Percentiles rank a stretch among this genome's conserved stretches.
Conservation (phyloP, 108 stramenopile genomes). For the Cafeteria roenbergensis region DNA sequence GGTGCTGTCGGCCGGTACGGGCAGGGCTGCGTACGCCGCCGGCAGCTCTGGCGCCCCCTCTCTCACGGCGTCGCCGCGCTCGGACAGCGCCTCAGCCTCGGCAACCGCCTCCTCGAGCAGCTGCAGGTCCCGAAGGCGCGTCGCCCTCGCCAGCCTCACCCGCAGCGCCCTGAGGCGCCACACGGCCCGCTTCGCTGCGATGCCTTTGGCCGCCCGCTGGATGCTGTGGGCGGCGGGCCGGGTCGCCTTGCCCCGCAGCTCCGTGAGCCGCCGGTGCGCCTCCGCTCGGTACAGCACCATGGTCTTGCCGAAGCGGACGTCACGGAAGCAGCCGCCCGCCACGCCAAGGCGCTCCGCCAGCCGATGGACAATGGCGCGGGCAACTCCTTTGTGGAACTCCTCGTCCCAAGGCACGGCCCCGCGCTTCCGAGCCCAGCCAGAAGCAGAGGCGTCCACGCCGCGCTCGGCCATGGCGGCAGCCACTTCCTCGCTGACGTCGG, state of each 20-base stretch:
- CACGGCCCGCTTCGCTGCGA: neutral
- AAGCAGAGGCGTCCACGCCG: neutral
- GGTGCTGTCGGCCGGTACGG: too few relatives aligned
- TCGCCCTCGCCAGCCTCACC: neutral
- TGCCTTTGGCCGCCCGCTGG: neutral
- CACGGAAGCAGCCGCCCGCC: neutral
- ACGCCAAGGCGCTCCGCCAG: neutral
- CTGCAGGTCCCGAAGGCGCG: neutral
- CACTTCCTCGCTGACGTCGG: neutral
- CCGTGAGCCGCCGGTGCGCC: neutral
- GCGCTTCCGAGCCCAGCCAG: too few relatives aligned
- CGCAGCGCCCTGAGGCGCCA: neutral
- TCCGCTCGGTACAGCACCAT: constrained; percentile 18
- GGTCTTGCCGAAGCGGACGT: constrained; percentile 8
- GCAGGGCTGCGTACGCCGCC: neutral
- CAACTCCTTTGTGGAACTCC: neutral
- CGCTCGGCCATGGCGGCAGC: neutral
- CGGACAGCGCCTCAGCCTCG: neutral
- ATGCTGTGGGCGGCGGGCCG: neutral
- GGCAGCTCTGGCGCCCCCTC: neutral
- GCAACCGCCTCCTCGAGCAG: neutral
- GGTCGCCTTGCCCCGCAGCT: neutral
- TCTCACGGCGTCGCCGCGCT: too few relatives aligned
- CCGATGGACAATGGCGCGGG: neutral
- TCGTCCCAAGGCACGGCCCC: neutral